Conservation (phyloP, 306 rosid species). For the Adenanthera pavonina region DNA sequence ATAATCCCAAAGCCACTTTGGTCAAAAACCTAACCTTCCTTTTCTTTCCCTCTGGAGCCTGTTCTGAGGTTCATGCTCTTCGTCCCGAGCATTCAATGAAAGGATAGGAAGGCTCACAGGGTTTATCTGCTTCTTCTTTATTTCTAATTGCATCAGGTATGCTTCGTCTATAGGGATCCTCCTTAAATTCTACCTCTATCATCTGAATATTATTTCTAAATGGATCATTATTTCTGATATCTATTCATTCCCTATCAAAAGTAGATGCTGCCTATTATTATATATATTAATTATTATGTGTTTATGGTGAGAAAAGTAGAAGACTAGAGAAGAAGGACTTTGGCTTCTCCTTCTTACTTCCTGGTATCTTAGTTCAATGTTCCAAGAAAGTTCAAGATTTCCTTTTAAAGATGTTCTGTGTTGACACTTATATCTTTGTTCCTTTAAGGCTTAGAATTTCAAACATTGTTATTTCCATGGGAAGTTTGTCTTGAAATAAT, state of each 20-base stretch:
- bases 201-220: not conserved
- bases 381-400: slow-evolving; percentile 15
- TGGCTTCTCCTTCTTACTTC: not conserved
- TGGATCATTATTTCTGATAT: not conserved
- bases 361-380: not conserved
- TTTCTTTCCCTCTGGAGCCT: slow-evolving; percentile 33
- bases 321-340: not conserved
- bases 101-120: slow-evolving; percentile 4
- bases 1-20: slow-evolving; percentile 28
- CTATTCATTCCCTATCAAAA: slow-evolving; percentile 6
- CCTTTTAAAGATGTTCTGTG: not conserved
- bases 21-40: slow-evolving; percentile 49
- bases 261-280: not conserved
- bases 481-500: slow-evolving; percentile 4
- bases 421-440: not conserved
- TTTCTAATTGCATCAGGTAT: slow-evolving; percentile 48
- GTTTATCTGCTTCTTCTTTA: slow-evolving; percentile 31
- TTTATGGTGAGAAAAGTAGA: not conserved
- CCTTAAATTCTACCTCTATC: not conserved
- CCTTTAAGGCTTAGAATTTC: slow-evolving; percentile 2
- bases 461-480: not conserved
- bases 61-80: slow-evolving; percentile 40
- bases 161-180: not conserved
- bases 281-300: not conserved
- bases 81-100: slow-evolving; percentile 29